phyloP scores from a whole-genome alignment of 208 protist genomes.

The Trypanosoma cruzi region DNA sequence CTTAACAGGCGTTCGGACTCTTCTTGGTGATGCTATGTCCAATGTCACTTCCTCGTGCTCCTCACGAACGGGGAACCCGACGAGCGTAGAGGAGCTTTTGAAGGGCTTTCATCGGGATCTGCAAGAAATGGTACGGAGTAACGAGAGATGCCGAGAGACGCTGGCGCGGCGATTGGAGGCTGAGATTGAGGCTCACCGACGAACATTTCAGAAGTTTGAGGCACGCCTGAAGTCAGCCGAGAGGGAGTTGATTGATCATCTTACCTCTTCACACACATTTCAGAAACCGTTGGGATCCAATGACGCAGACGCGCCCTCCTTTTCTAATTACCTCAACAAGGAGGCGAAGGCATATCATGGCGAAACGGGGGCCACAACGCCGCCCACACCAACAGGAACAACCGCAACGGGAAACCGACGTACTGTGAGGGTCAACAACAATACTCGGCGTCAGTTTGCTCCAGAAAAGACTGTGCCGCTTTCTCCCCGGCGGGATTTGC shows the following conservation, averaged over 20 bases:
- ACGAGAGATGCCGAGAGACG: conserved; percentile 38
- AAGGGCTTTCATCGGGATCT: conserved; percentile 45
- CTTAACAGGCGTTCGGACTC: conserved; percentile 28
- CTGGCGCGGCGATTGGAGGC: conserved; percentile 52
- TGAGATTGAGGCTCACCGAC: conserved; percentile 60
- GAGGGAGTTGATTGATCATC: conserved; percentile 7
- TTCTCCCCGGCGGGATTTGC: background rate
- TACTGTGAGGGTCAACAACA: background rate
- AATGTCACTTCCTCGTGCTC: background rate
- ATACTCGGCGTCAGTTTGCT: background rate
- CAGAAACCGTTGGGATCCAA: background rate
- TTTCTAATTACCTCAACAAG: background rate
- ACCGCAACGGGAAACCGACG: background rate
- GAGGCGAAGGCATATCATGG: background rate
- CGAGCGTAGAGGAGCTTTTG: conserved; percentile 43
- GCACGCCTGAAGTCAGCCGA: conserved; percentile 19
- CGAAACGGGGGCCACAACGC: background rate
- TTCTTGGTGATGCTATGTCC: background rate
- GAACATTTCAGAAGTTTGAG: conserved; percentile 65
- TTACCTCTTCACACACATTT: background rate
- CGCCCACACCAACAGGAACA: background rate
- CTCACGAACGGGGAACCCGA: conserved; percentile 15
- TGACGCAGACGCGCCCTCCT: background rate
- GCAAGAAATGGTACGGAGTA: conserved; percentile 28
- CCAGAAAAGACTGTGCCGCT: background rate